Conservation (phyloP, 2,329 filamentous ascomycete species). For the Acephala macrosclerotiorum region DNA sequence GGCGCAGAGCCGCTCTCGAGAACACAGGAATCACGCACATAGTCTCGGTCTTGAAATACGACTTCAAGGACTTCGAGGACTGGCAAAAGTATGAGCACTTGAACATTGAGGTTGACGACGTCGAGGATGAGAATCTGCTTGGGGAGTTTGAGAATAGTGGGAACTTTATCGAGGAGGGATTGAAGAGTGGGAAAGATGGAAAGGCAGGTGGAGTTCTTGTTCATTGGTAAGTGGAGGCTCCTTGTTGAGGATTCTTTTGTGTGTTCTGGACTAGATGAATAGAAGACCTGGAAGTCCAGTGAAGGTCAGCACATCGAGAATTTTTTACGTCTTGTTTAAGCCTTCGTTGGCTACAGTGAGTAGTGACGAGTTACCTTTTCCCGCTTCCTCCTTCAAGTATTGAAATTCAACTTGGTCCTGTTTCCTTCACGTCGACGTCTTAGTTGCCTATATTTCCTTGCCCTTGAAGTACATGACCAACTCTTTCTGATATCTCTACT, state of each 20-base stretch:
- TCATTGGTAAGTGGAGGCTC: conserved; percentile 67
- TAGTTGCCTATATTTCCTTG: background rate
- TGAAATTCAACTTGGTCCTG: too few relatives aligned
- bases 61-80: conserved; percentile 62
- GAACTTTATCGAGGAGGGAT: conserved; percentile 81
- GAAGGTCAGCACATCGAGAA: too few relatives aligned
- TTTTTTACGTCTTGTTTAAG: too few relatives aligned
- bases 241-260: background rate
- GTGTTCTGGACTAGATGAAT: background rate
- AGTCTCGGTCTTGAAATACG: conserved; percentile 78
- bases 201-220: conserved; percentile 68
- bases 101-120: conserved; percentile 86
- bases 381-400: too few relatives aligned
- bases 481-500: conserved; percentile 28
- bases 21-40: conserved; percentile 86
- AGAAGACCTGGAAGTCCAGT: background rate
- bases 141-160: conserved; percentile 81
- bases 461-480: background rate
- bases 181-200: conserved; percentile 60
- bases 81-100: conserved; percentile 73
- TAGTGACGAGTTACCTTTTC: too few relatives aligned
- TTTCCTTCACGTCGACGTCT: background rate
- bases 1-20: conserved; percentile 72
- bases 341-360: too few relatives aligned
- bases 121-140: conserved; percentile 87